These are phyloP conservation scores for Danielozyma ontarioensis DNA, from an alignment of 805 yeast species.

Conservation along the genomic window DNA sequence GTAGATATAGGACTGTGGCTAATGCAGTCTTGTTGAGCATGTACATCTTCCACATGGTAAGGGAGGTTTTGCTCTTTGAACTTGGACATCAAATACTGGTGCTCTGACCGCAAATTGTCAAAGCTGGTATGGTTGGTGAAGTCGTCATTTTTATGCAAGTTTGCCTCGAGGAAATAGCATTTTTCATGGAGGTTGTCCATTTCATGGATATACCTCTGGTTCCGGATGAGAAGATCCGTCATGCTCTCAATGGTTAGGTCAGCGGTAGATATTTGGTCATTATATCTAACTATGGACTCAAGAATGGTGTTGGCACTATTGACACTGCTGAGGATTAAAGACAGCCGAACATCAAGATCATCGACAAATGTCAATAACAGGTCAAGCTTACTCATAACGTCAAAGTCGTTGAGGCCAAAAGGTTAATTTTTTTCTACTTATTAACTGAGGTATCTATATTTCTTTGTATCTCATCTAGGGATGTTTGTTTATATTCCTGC, in stretches of 20 bases:
- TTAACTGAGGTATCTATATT: neutral
- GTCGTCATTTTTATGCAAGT: constrained; percentile 24
- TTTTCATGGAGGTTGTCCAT: constrained; percentile 27
- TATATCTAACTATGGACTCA: constrained; percentile 13
- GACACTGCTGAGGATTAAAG: constrained; percentile 15
- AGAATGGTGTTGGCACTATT: constrained; percentile 20
- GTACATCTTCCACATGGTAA: neutral
- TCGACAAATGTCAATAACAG: constrained; percentile 27
- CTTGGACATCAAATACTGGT: constrained; percentile 16
- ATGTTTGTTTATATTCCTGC: neutral
- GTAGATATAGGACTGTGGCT: neutral
- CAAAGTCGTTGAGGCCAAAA: neutral
- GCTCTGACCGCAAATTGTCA: constrained; percentile 25
- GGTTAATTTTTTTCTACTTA: neutral
- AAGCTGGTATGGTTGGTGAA: constrained; percentile 27
- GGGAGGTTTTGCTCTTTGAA: constrained; percentile 8
- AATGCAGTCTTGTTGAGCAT: neutral
- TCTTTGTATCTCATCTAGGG: neutral
- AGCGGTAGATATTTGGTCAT: constrained; percentile 16
- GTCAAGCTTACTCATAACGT: constrained; percentile 21
- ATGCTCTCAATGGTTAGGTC: constrained; percentile 27
- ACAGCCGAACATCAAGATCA: constrained; percentile 23
- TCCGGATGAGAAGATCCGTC: constrained; percentile 15
- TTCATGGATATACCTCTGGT: constrained; percentile 17
- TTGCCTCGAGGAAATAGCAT: constrained; percentile 29